Base-by-base conservation (phyloP, 2,329 filamentous ascomycete species). In the Neobulgaria alba region DNA sequence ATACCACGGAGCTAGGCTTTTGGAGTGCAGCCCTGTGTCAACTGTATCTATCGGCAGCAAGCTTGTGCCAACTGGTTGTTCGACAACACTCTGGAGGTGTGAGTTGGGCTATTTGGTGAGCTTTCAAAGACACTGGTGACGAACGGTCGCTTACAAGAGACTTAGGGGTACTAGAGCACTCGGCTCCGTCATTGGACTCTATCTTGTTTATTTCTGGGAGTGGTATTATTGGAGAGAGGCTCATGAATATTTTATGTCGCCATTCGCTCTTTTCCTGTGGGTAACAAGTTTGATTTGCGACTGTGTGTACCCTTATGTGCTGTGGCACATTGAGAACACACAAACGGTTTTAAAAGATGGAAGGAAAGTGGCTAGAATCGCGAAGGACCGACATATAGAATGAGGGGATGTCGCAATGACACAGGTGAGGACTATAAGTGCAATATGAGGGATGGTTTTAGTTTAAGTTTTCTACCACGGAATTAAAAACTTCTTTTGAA, bases 151-250 rank as follows among this genome's bases (percentile, higher is more conserved):
- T 35, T 23, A 10, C 32, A 26, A 20, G 17, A 19, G 5, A 14
- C 36, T n/a, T 20, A 72, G 68, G 67, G 58, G 65, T 20, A 64
- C 61, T 21, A 63, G 69, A 37, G 60, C 63, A 10, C 41, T 65
- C 2, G 68, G 69, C 3, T 64, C 67, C 1, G 38, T 68, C 7
- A 54, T 63, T 43, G 67, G 68, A 2, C 55, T 71, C 14, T 57
- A 63, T 4, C 41, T 62, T 9, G 58, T 57, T 32, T 65, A 64
- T 38, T 54, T 54, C 7, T 47, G 69, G 32, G 53, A 67, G n/a
- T 71, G 67, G 67, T 69, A 64, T 58, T 63, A 63, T 48, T 72
- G 70, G 70, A 68, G 67, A 3, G 70, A 72, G 41, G 65, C 68
- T 1, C 66, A 73, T 49, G 63, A 61, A 9, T 73, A 69, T 50